These are phyloP conservation scores for Trichoderma orchidacearum DNA, from an alignment of 495 filamentous ascomycete genomes.

Conservation along the genomic window DNA sequence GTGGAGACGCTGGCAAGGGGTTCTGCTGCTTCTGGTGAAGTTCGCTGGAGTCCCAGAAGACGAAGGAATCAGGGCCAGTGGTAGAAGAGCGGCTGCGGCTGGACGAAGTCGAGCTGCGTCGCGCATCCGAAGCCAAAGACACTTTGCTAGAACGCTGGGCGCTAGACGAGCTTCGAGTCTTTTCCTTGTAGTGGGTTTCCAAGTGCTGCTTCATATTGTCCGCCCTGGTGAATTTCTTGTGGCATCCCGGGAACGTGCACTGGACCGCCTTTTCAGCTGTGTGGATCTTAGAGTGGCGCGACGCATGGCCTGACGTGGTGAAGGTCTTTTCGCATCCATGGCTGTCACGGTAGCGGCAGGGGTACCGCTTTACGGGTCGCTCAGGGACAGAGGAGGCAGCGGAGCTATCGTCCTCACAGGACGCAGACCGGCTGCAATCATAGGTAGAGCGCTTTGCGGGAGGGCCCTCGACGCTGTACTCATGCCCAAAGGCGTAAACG, in stretches of 20 bases:
- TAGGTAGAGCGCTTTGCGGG: slow-evolving; percentile 17
- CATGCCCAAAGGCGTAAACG: slow-evolving; percentile 7
- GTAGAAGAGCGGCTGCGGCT: slow-evolving; percentile 1
- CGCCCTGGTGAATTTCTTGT: slow-evolving; percentile 88
- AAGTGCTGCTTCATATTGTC: slow-evolving; percentile 99
- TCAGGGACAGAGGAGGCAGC: slow-evolving; percentile 16
- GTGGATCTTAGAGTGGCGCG: slow-evolving; percentile 94
- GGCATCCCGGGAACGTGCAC: slow-evolving; percentile 63
- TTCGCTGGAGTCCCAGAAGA: slow-evolving; percentile 7
- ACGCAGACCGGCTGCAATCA: slow-evolving; percentile 18
- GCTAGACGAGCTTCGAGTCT: slow-evolving; percentile 20
- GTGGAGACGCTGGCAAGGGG: slow-evolving; percentile 1
- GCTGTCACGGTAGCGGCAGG: slow-evolving; percentile 48
- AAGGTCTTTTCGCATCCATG: slow-evolving; percentile 72
- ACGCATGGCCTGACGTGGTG: slow-evolving; percentile 90
- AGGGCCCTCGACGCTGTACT: slow-evolving; percentile 23
- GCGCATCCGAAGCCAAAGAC: slow-evolving; percentile 4
- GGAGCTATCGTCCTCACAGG: slow-evolving; percentile 27
- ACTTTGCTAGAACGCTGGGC: slow-evolving; percentile 1
- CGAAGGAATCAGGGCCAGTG: not conserved
- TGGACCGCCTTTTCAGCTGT: slow-evolving; percentile 88
- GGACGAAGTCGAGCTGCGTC: slow-evolving; percentile 12
- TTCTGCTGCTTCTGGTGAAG: slow-evolving; percentile 14
- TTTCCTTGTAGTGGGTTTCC: slow-evolving; percentile 63
- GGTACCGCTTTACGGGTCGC: slow-evolving; percentile 43